Evolutionary conservation across 2,329 filamentous ascomycete species (phyloP).

Genomic region (Hypocrella siamensis): DNA sequence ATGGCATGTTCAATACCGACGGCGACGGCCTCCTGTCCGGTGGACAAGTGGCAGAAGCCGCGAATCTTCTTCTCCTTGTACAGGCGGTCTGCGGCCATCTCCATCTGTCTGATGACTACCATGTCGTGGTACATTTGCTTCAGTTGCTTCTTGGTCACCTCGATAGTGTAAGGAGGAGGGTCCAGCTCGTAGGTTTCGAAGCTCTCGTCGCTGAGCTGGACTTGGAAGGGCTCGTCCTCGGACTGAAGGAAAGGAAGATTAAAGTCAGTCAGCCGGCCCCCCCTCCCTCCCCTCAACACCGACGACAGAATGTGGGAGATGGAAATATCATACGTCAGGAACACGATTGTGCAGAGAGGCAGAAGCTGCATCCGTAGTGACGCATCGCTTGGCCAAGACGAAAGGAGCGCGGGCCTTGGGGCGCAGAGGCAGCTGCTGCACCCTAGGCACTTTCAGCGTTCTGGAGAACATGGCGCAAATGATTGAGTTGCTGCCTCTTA

Average conservation of each 20-base stretch:
- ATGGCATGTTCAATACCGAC: constrained; percentile 95
- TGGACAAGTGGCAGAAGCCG: constrained; percentile 98
- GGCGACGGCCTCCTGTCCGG: constrained; percentile 92
- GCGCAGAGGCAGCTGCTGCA: constrained; percentile 43
- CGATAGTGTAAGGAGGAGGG: constrained; percentile 80
- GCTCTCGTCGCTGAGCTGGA: constrained; percentile 91
- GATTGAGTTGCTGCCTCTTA: constrained; percentile 15
- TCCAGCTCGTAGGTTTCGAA: constrained; percentile 99
- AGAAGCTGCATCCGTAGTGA: constrained; percentile 91
- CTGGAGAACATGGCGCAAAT: constrained; percentile 50
- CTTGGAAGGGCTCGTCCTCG: constrained; percentile 83
- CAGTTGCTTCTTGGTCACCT: constrained; percentile 93
- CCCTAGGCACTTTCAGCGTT: constrained; percentile 46
- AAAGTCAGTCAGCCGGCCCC: too few relatives aligned
- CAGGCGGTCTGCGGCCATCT: constrained; percentile 95
- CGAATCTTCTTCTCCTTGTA: constrained; percentile 99
- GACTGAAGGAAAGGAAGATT: constrained; percentile 39
- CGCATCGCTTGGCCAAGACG: constrained; percentile 47
- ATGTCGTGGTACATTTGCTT: constrained; percentile 99
- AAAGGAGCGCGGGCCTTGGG: constrained; percentile 27
- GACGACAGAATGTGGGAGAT: background rate
- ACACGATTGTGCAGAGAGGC: constrained; percentile 70
- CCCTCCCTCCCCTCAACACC: constrained; percentile 10
- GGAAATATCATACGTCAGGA: constrained; percentile 24
- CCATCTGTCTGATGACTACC: constrained; percentile 94